These are phyloP conservation scores for Diplodia sapinea DNA, from an alignment of 2,329 filamentous ascomycete genomes.

Conservation along the genomic window DNA sequence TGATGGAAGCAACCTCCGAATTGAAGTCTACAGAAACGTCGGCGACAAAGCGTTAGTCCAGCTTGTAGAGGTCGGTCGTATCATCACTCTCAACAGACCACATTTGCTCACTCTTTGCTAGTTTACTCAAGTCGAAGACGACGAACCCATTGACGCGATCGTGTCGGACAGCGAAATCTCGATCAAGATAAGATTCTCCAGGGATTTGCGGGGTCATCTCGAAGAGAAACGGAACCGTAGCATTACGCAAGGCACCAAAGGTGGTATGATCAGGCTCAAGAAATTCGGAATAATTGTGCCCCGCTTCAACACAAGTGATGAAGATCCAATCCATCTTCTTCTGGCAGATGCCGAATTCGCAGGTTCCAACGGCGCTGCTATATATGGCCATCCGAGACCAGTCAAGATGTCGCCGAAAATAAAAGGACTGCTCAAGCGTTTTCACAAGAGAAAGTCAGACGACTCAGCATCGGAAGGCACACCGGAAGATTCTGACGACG, in stretches of 20 bases:
- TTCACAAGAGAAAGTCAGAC: neutral
- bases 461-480: neutral
- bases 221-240: conserved; percentile 9
- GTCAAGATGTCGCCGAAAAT: neutral
- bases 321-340: conserved; percentile 5
- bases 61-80: conserved; percentile 37
- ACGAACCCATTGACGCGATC: conserved; percentile 34
- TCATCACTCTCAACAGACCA: neutral
- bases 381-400: neutral
- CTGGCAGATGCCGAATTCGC: neutral
- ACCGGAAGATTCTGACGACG: conserved; percentile 1
- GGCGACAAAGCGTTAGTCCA: conserved; percentile 35
- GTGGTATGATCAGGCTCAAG: conserved; percentile 33
- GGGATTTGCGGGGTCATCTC: conserved; percentile 33
- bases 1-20: conserved; percentile 45
- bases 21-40: conserved; percentile 33
- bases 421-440: neutral
- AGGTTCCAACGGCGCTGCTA: neutral
- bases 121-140: conserved; percentile 31
- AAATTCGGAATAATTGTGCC: conserved; percentile 12
- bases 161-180: conserved; percentile 41
- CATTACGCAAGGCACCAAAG: neutral
- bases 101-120: neutral
- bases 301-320: neutral
- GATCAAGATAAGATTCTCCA: conserved; percentile 36